Base-by-base conservation (phyloP, 257 asterid genomes). In the Scutellaria baicalensis region DNA sequence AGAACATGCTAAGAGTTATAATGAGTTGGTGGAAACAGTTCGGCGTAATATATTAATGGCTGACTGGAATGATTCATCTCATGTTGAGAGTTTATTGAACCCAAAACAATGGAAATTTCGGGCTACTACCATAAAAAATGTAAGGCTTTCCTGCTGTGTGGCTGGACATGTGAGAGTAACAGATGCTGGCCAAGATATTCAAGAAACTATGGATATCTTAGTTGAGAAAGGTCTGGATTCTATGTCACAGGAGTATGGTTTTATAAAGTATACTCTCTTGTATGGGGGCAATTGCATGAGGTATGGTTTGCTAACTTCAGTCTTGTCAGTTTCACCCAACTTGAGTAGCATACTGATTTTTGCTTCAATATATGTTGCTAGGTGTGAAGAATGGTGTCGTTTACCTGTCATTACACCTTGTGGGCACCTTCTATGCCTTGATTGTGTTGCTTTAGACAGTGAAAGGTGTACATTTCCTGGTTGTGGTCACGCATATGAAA, bases 361-460 rank as follows among this genome's bases (percentile, higher is more conserved):
- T 79, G 42, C 47, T 59, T 68, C 18, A 64, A 14, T 65, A 59
- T 67, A 33, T 62, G 55, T 59, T 64, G 64, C 55, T 67, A 94
- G 99, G 92, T 94, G 99, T 77, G 50, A n/a, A 57, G 93, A 75
- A 83, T 91, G 99, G 97, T 91, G 97, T 76, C 96, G 99, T 71
- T 84, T 94, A 73, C 99, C 97, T 40, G 85, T 91, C 73, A 85
- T 94, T 77, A 85, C 96, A 72, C 99, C 99, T 39, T 94, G 99
- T 77, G 84, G 86, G 83, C 99, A 94, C 81, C 85, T 94, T 56
- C 78, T 94, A 48, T 94, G 99, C 80, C 84, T 91, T 69, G 96
- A 81, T 75, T 94, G 99, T 83, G 96, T 94, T 78, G 88, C 96
- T 81, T 77, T 91, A 79, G 95, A 94, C 82, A 78, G 96, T 79